phyloP scores from a whole-genome alignment of 2,329 filamentous ascomycete genomes.

The Metarhizium robertsii region DNA sequence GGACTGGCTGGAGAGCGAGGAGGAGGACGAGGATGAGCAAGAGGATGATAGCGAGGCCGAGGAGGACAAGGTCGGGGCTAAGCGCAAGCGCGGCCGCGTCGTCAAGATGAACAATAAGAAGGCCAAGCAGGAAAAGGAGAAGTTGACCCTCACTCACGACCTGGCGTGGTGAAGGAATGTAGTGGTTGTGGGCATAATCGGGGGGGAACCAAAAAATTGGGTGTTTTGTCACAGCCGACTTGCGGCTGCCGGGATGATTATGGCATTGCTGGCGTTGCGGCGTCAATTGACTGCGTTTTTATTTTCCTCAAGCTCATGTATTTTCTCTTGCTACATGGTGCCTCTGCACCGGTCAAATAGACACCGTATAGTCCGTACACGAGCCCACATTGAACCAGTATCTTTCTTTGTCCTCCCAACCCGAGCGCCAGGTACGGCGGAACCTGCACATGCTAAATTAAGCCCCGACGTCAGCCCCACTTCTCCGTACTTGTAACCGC shows the following conservation, averaged over 20 bases:
- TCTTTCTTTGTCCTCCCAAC: no score
- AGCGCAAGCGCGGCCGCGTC: conserved; percentile 41
- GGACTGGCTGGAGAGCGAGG: conserved; percentile 80
- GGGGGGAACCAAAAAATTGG: no score
- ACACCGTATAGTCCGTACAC: no score
- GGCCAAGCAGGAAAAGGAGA: conserved; percentile 52
- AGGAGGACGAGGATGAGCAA: conserved; percentile 46
- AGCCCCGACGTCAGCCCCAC: no score
- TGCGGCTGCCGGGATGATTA: no score
- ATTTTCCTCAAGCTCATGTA: background rate
- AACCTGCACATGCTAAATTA: no score
- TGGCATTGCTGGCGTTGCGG: background rate
- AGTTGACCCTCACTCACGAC: conserved; percentile 32
- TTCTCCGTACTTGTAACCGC: no score
- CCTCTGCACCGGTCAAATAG: no score
- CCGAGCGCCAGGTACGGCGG: no score
- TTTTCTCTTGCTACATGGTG: background rate
- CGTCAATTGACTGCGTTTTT: background rate
- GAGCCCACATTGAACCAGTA: no score
- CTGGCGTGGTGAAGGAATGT: conserved; percentile 27
- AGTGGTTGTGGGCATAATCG: background rate
- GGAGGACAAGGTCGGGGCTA: conserved; percentile 44
- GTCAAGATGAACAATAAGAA: conserved; percentile 37
- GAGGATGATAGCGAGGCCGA: conserved; percentile 51
- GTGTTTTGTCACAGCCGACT: no score